phyloP scores from a whole-genome alignment of 176 grass and related monocot species.

The Canna indica region DNA sequence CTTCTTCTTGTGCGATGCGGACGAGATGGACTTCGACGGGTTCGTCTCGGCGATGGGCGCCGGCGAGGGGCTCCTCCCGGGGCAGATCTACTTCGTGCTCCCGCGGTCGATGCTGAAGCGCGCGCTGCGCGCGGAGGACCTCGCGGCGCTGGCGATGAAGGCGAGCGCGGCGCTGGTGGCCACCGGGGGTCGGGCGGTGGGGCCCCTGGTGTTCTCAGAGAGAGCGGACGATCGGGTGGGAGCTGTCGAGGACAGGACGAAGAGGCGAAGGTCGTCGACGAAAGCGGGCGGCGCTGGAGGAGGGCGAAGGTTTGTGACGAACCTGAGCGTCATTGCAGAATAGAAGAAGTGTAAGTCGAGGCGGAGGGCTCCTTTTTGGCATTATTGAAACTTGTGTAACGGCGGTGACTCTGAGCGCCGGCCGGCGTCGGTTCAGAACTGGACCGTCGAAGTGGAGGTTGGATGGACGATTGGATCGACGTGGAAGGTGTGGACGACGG shows the following conservation, averaged over 20 bases:
- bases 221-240: conserved; percentile 15
- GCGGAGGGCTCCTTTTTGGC: neutral
- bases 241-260: conserved; percentile 2
- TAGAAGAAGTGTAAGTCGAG: conserved; percentile 11
- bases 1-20: conserved; percentile 74
- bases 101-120: conserved; percentile 36
- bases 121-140: conserved; percentile 41
- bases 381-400: no score
- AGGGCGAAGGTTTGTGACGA: conserved; percentile 37
- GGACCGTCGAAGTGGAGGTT: no score
- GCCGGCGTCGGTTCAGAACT: no score
- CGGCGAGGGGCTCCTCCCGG: conserved; percentile 37
- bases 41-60: conserved; percentile 18
- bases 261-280: conserved; percentile 14
- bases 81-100: conserved; percentile 86
- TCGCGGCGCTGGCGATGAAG: conserved; percentile 50
- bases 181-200: no score
- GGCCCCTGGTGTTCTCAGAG: conserved; percentile 51
- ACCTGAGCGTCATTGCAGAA: conserved; percentile 49
- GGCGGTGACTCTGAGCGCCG: no score
- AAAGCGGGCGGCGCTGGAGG: conserved; percentile 17
- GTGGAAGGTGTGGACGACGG: no score
- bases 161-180: conserved; percentile 48
- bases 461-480: no score
- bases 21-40: conserved; percentile 57